Base-by-base conservation (phyloP, 2,329 filamentous ascomycete species). In the Polychaeton citri region DNA sequence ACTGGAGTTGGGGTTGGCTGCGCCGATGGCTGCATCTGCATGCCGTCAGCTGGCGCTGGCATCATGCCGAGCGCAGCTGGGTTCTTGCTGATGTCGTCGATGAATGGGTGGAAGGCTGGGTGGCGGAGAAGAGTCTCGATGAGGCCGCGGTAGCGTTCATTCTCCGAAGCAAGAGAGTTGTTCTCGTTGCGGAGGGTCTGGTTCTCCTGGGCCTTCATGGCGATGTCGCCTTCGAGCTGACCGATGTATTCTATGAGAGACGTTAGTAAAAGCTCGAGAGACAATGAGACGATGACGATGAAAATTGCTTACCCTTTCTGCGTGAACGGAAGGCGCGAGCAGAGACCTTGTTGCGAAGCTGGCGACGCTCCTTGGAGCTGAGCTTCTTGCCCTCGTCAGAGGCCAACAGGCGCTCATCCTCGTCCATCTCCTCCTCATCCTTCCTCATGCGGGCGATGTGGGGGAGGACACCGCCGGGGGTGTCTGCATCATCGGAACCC, bases 381-480 rank as follows among this genome's bases (percentile, higher is more conserved):
- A 98, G 73, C 68, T 95, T 95, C 78, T 98, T 98, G 52, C 88
- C 90, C 63, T 95, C 88, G 53, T 98, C 90, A 42, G 86, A 95
- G n/a, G 85, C 85, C 33, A 95, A 69, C 7, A 95, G 69, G 47
- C 84, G 74, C 69, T 96, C 90, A 51, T 96, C 90, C 59, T 95
- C 88, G 50, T 98, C 90, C 88, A 98, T 96, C 36, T 96, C 88
- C 43, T 95, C 87, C 52, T 96, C 87, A 31, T 95, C 86, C 70
- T 96, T 96, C 71, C 79, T 87, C 43, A 74, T 63, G 44, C 79
- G 79, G 34, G 79, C 69, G 48, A 85, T 72, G 55, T 84, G 79
- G 38, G 76, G 68, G n/a, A 78, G 58, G 9, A 69, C 57, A 41
- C 56, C 55, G 21, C 58, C 50, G 18, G 59, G 52, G 20, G 59